Evolutionary conservation across 2,329 filamentous ascomycete species (phyloP).

Genomic region (Colletotrichum orbiculare): DNA sequence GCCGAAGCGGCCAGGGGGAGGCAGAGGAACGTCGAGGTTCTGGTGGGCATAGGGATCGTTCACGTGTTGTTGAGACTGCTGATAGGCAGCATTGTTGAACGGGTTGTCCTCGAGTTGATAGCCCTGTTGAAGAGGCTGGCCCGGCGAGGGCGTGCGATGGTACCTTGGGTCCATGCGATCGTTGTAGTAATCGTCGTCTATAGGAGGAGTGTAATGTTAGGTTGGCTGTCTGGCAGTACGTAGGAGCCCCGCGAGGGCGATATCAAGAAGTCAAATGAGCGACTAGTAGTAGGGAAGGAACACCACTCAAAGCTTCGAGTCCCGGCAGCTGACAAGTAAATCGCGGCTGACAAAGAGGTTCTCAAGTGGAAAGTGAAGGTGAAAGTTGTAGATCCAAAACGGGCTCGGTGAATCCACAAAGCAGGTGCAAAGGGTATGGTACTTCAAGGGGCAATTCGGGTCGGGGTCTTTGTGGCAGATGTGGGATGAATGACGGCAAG

Average conservation of each 20-base stretch:
- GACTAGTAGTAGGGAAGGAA: conserved; percentile 10
- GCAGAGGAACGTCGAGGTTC: conserved; percentile 38
- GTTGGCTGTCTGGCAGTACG: conserved; percentile 8
- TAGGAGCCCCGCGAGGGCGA: neutral
- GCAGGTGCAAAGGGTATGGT: conserved; percentile 3
- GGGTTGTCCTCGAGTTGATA: conserved; percentile 87
- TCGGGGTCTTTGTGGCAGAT: conserved; percentile 28
- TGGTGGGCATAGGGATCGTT: conserved; percentile 74
- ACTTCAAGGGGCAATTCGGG: conserved; percentile 19
- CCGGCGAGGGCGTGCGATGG: conserved; percentile 80
- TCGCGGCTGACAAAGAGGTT: conserved; percentile 6
- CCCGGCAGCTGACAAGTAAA: conserved; percentile 15
- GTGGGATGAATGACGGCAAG: conserved; percentile 37
- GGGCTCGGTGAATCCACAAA: conserved; percentile 10
- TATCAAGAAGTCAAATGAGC: conserved; percentile 22
- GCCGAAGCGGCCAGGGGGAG: conserved; percentile 48
- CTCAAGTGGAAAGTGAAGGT: conserved; percentile 15
- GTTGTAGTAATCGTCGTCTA: conserved; percentile 71
- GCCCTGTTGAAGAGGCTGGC: conserved; percentile 75
- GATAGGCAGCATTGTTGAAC: conserved; percentile 60
- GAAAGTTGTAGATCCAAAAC: conserved; percentile 12
- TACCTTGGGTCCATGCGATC: conserved; percentile 65
- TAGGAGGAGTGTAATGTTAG: conserved; percentile 39
- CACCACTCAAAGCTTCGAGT: conserved; percentile 22
- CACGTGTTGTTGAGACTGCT: conserved; percentile 61